A percentile compares a stretch with the other conserved stretches of the same genome.
phyloP scores from a whole-genome alignment of 2,329 filamentous ascomycete species.

The Ophiocordyceps australis region DNA sequence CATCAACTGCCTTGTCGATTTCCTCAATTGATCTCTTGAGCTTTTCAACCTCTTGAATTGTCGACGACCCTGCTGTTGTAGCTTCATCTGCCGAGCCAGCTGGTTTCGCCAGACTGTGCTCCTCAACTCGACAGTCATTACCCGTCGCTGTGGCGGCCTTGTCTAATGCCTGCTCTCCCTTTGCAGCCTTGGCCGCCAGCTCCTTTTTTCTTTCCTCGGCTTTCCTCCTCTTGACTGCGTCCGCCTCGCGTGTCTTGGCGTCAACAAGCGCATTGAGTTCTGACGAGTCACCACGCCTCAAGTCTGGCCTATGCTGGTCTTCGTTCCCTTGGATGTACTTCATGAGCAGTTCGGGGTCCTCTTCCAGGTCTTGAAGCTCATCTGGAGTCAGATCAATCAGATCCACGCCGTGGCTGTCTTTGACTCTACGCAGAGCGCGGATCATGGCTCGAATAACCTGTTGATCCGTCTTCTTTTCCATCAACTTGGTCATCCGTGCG shows the following conservation, averaged over 20 bases:
- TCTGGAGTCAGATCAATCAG: conserved; percentile 31
- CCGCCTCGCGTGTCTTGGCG: conserved; percentile 8
- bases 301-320: conserved; percentile 8
- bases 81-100: too few species aligned
- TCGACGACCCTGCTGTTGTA: too few species aligned
- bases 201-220: conserved; percentile 12
- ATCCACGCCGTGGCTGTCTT: conserved; percentile 20
- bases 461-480: conserved; percentile 21
- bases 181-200: conserved; percentile 1
- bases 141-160: too few species aligned
- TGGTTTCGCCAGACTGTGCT: too few species aligned
- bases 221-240: conserved; percentile 14
- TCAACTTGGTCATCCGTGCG: conserved; percentile 22
- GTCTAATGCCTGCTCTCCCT: conserved; percentile 19
- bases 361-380: conserved; percentile 21
- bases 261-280: too few species aligned
- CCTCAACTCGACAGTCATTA: too few species aligned
- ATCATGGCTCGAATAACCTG: conserved; percentile 22
- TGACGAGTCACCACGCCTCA: too few species aligned
- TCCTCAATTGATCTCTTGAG: too few species aligned
- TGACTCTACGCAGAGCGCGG: conserved; percentile 21
- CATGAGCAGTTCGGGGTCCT: conserved; percentile 18
- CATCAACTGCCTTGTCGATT: conserved; percentile 7
- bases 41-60: too few species aligned
- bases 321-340: conserved; percentile 14